Percentiles rank a stretch among this genome's conserved stretches.
Conservation (phyloP, 805 yeast genomes). For the Lachancea thermotolerans region DNA sequence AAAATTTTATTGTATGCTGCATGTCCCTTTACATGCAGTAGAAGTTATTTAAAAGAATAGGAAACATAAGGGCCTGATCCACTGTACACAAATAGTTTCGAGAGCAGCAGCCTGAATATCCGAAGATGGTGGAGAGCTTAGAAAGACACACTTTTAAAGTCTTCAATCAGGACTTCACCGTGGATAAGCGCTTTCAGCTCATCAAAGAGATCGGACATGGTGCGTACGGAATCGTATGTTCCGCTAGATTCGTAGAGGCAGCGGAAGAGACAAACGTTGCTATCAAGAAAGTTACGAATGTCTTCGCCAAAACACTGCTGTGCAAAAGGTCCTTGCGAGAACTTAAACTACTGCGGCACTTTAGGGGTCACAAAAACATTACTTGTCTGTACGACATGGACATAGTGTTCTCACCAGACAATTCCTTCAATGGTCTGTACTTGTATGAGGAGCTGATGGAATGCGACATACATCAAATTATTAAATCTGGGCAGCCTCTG, state of each 20-base stretch:
- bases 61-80: too few species aligned
- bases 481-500: conserved; percentile 85
- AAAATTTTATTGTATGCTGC: neutral
- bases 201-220: conserved; percentile 96
- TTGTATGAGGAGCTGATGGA: conserved; percentile 96
- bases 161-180: conserved; percentile 85
- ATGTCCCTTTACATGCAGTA: neutral
- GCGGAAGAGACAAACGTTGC: conserved; percentile 83
- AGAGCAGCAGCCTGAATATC: neutral
- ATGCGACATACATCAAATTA: conserved; percentile 97
- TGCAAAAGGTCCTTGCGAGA: conserved; percentile 91
- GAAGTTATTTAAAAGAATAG: neutral
- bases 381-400: conserved; percentile 94
- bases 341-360: conserved; percentile 81
- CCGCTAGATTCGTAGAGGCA: conserved; percentile 73
- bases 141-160: conserved; percentile 52
- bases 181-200: conserved; percentile 81
- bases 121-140: conserved; percentile 25
- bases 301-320: conserved; percentile 82
- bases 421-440: conserved; percentile 83
- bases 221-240: conserved; percentile 94
- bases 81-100: too few species aligned
- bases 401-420: conserved; percentile 59
- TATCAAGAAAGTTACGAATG: conserved; percentile 91
- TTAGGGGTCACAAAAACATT: conserved; percentile 93